A percentile compares a stretch with the other conserved stretches of the same genome.
phyloP scores from a whole-genome alignment of 768 basidiomycete species.

The Hortiboletus flavorubellus region DNA sequence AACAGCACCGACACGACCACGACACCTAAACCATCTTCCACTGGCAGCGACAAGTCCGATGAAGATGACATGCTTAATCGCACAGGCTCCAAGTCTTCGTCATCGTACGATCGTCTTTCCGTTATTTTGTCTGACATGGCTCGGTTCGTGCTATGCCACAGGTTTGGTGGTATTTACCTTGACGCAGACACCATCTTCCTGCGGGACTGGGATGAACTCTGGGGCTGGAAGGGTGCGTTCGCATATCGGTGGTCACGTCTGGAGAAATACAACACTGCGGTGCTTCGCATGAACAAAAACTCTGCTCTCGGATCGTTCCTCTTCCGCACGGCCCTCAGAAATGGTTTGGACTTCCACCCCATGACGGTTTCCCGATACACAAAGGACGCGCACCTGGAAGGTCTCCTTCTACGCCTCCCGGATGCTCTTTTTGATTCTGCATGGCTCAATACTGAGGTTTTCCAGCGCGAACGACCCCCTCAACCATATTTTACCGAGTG shows the following conservation, averaged over 20 bases:
- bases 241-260: constrained; percentile 95
- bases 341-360: constrained; percentile 94
- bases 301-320: constrained; percentile 91
- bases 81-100: constrained; percentile 83
- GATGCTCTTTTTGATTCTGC: constrained; percentile 97
- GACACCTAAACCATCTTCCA: constrained; percentile 19
- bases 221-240: constrained; percentile 96
- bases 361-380: constrained; percentile 92
- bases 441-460: constrained; percentile 92
- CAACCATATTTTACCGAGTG: constrained; percentile 92
- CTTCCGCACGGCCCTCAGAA: constrained; percentile 92
- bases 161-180: constrained; percentile 94
- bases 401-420: constrained; percentile 80
- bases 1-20: constrained; percentile 22
- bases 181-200: constrained; percentile 96
- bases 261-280: constrained; percentile 94
- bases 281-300: constrained; percentile 88
- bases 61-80: constrained; percentile 68
- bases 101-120: constrained; percentile 85
- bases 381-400: constrained; percentile 84
- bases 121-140: constrained; percentile 97
- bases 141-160: constrained; percentile 94
- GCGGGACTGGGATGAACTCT: constrained; percentile 97
- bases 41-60: constrained; percentile 32
- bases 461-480: constrained; percentile 88